Percentiles rank a stretch among this genome's conserved stretches.
Conservation (phyloP, 2,329 filamentous ascomycete genomes). For the Thelonectria discophora region DNA sequence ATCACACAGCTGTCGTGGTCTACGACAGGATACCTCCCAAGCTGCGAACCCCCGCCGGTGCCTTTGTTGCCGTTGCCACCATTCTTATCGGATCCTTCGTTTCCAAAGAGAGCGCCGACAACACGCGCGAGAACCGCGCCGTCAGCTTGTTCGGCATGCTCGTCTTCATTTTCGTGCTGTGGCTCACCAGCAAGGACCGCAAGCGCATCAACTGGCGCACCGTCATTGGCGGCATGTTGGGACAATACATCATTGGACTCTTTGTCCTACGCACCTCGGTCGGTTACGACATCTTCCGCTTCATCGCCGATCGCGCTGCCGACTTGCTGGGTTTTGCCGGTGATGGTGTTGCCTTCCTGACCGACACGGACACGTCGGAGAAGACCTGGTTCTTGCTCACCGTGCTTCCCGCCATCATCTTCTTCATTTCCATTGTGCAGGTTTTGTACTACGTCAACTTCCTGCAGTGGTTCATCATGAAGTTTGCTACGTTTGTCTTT, state of each 20-base stretch:
- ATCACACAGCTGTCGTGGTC: constrained; percentile 66
- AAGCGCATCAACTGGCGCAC: constrained; percentile 75
- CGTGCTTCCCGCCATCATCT: constrained; percentile 92
- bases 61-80: constrained; percentile 70
- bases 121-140: constrained; percentile 81
- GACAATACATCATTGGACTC: constrained; percentile 87
- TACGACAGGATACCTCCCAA: constrained; percentile 72
- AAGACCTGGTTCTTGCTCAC: constrained; percentile 75
- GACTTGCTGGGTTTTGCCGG: constrained; percentile 79
- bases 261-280: constrained; percentile 85
- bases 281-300: constrained; percentile 91
- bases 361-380: constrained; percentile 52
- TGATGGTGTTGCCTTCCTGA: constrained; percentile 77
- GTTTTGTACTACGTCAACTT: constrained; percentile 83
- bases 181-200: constrained; percentile 75
- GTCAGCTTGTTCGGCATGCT: constrained; percentile 81
- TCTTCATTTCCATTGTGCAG: constrained; percentile 94
- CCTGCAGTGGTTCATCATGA: constrained; percentile 88
- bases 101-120: constrained; percentile 75
- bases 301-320: constrained; percentile 79
- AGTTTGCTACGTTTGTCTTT: constrained; percentile 92
- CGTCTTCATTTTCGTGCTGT: constrained; percentile 75
- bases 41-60: constrained; percentile 70
- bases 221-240: constrained; percentile 87
- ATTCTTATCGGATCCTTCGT: constrained; percentile 83